These are phyloP conservation scores for Phoma sp. DNA, from an alignment of 2,329 filamentous ascomycete species.

Conservation along the genomic window DNA sequence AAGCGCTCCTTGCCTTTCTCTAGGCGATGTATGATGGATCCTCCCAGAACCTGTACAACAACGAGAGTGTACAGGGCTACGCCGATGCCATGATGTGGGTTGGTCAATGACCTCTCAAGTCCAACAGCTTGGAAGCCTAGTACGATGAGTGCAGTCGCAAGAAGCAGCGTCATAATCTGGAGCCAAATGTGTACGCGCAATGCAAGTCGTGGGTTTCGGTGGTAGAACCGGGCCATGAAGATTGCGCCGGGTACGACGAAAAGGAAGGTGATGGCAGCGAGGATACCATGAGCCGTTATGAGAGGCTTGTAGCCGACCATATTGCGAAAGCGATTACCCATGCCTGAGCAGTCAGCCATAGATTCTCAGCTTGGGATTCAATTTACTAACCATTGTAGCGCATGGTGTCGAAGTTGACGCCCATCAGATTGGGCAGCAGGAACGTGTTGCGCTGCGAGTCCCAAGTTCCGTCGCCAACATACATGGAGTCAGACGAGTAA, in stretches of 20 bases:
- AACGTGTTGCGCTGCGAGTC: conserved; percentile 79
- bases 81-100: conserved; percentile 86
- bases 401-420: conserved; percentile 82
- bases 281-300: conserved; percentile 73
- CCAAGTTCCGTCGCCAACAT: conserved; percentile 85
- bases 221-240: conserved; percentile 75
- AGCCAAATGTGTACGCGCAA: conserved; percentile 77
- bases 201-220: conserved; percentile 66
- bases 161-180: conserved; percentile 71
- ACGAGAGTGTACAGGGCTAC: conserved; percentile 79
- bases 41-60: conserved; percentile 73
- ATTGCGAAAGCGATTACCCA: conserved; percentile 80
- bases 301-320: conserved; percentile 74
- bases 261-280: conserved; percentile 77
- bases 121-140: conserved; percentile 83
- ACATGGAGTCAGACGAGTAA: conserved; percentile 77
- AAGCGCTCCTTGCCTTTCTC: conserved; percentile 61
- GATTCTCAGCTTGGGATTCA: background rate
- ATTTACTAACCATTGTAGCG: conserved; percentile 74
- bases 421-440: conserved; percentile 77
- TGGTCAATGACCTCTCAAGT: conserved; percentile 72
- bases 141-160: conserved; percentile 75
- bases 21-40: conserved; percentile 66
- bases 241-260: conserved; percentile 77
- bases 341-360: conserved; percentile 62